phyloP scores from a whole-genome alignment of 345 rosid genomes.

The Brassica rapa region DNA sequence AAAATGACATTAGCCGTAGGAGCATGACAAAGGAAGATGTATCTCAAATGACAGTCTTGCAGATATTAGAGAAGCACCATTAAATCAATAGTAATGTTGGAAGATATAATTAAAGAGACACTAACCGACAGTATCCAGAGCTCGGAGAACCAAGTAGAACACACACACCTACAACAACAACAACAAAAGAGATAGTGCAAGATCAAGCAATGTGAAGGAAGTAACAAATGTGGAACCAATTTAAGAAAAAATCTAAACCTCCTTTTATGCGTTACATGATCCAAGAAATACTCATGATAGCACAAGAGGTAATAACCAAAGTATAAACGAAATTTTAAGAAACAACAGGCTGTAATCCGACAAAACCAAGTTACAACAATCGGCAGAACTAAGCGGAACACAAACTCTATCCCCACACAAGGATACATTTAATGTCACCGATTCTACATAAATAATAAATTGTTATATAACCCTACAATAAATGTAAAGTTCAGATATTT shows the following conservation, averaged over 20 bases:
- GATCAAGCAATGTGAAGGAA: neutral
- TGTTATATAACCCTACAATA: neutral
- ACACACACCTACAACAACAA: constrained; percentile 64
- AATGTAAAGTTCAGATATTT: constrained; percentile 8
- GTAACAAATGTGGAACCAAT: neutral
- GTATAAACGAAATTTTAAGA: neutral
- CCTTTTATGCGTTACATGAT: constrained; percentile 6
- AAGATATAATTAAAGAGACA: constrained; percentile 33
- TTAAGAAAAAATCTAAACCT: constrained; percentile 6
- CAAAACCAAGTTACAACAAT: neutral
- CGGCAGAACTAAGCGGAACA: neutral
- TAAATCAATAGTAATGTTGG: neutral
- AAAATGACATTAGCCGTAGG: neutral
- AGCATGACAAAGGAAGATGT: neutral
- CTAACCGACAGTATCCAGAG: constrained; percentile 96
- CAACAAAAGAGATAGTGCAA: constrained; percentile 11
- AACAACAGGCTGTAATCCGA: constrained; percentile 2
- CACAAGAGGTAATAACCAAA: neutral
- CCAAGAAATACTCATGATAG: neutral
- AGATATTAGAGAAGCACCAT: constrained; percentile 4
- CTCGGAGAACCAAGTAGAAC: constrained; percentile 92
- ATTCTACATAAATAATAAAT: neutral
- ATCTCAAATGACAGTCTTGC: neutral
- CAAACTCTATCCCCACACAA: constrained; percentile 3
- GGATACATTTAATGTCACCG: neutral